These are phyloP conservation scores for Solanum appendiculatum DNA, from an alignment of 257 asterid species.

Conservation along the genomic window DNA sequence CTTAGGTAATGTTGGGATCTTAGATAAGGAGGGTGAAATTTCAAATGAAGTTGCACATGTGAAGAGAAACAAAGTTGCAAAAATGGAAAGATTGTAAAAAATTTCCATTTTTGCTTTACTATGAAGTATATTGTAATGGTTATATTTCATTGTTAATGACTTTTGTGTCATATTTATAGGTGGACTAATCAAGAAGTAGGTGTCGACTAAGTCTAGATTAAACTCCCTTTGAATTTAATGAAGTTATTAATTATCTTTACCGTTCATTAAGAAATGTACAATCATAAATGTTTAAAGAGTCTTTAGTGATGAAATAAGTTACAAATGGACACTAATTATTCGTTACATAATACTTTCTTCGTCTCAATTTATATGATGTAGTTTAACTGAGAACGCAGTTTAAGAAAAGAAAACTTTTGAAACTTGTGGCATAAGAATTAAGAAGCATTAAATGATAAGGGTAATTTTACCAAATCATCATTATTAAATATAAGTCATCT, in stretches of 20 bases:
- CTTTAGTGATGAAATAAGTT: not conserved
- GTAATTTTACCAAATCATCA: no score
- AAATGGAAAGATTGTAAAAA: not conserved
- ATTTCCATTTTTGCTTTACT: not conserved
- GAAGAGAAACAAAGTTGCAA: not conserved
- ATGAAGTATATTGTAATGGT: not conserved
- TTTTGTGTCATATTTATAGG: not conserved
- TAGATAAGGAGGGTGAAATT: not conserved
- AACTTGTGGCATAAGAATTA: no score
- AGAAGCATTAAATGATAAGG: no score
- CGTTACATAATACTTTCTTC: not conserved
- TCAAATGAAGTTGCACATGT: not conserved
- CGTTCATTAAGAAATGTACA: not conserved
- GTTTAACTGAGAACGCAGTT: accelerated
- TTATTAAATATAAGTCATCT: no score
- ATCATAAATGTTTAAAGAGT: not conserved
- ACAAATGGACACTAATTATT: not conserved
- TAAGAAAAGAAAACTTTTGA: no score
- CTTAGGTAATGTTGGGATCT: not conserved
- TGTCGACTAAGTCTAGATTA: not conserved
- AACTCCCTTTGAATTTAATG: not conserved
- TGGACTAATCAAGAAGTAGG: not conserved
- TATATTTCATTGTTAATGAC: not conserved
- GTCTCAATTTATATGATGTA: no score
- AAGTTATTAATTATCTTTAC: not conserved